Conservation (phyloP, 495 filamentous ascomycete genomes). For the Penicillium paxilli region DNA sequence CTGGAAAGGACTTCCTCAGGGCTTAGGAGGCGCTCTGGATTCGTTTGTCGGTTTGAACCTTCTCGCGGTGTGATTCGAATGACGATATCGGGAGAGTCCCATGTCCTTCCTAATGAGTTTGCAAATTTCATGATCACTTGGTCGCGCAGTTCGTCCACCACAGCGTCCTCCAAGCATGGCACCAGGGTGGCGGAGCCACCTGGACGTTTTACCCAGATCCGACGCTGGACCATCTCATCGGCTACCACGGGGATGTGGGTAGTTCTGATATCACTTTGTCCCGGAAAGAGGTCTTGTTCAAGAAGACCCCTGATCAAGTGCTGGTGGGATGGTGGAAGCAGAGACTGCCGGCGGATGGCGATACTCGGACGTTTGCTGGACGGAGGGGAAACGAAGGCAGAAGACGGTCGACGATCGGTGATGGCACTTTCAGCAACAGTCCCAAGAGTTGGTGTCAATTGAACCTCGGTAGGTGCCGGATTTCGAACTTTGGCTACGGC, state of each 20-base stretch:
- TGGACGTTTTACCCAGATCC: conserved; percentile 91
- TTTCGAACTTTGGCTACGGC: conserved; percentile 12
- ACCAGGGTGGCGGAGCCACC: conserved; percentile 85
- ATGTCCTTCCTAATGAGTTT: conserved; percentile 85
- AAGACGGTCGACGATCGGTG: conserved; percentile 16
- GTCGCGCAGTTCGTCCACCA: conserved; percentile 94
- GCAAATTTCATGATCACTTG: conserved; percentile 89
- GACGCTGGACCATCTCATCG: conserved; percentile 58
- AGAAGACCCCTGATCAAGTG: conserved; percentile 45
- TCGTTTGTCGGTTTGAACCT: conserved; percentile 44
- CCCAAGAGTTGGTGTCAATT: conserved; percentile 33
- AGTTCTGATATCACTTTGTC: conserved; percentile 22
- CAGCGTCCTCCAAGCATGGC: conserved; percentile 78
- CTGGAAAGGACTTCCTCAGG: conserved; percentile 84
- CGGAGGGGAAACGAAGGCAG: conserved; percentile 17
- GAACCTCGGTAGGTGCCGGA: conserved; percentile 19
- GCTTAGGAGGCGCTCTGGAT: conserved; percentile 66
- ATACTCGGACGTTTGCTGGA: conserved; percentile 44
- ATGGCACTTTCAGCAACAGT: conserved; percentile 31
- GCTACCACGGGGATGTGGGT: conserved; percentile 17
- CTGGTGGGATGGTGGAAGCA: conserved; percentile 47
- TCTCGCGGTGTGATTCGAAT: conserved; percentile 62
- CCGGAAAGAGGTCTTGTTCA: conserved; percentile 29
- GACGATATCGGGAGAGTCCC: conserved; percentile 84
- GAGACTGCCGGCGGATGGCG: conserved; percentile 48